Evolutionary conservation across 1,139 yeast genomes (phyloP), one percentile per base, ranked within the genome.

Genomic region (Pichia sp.): DNA sequence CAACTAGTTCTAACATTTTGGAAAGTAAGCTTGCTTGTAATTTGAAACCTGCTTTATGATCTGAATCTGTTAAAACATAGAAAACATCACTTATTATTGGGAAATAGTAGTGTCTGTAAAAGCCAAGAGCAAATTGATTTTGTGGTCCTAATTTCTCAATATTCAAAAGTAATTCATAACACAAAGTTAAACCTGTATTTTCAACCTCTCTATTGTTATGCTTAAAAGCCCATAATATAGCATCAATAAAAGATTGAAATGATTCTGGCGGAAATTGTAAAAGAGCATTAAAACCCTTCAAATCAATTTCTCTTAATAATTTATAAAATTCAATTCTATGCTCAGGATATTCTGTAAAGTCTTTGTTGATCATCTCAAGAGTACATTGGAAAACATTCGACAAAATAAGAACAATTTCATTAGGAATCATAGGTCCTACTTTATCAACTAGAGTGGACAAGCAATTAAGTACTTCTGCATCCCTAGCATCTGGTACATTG

Each of bases 171-270:
- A 91, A 71, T 57, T 89, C 96, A 46, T 82, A 69, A 31, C 93
- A 84, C 50, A 89, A 72, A 33, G 80, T 75, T 54, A 91, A 74
- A 31, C 96, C 97, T 42, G 82, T 82, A 48, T 84, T 89, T 63
- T 91, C 97, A 42, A 91, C 96, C 46, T 88, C 96, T 62, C 96
- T 77, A 63, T 89, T 86, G 56, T 89, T 93, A 62, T 91, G 98
- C 64, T 91, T 91, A 62, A 93, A 85, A 0, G 97, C 97, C 98
- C 98, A 91, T 57, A 93, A 71, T 37, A 95, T 89, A 1, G 97
- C 95, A 63, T 86, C 91, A 50, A 93, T 79, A 45, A 91, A 82
- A 44, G 89, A 75, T 61, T 84, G 88, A 73, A 91, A 89, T 26
- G 95, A 94, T 51, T 80, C 91, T 8, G 94, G 93, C 12, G 96